Conservation (phyloP, 441 rosid genomes). For the Adansonia rubrostipa region DNA sequence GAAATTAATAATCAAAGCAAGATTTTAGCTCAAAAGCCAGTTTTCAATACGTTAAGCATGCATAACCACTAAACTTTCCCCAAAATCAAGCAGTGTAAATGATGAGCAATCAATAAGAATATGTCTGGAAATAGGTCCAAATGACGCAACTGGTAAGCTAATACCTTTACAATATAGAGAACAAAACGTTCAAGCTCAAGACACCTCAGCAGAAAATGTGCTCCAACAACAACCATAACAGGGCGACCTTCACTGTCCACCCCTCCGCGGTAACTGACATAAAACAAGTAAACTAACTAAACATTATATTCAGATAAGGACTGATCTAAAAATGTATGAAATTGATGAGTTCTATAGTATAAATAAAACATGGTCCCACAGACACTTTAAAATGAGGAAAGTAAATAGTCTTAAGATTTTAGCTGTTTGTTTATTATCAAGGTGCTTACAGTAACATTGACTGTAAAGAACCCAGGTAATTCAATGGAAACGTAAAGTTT, state of each 20-base stretch:
- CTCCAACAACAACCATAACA: constrained; percentile 98
- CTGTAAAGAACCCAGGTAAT: not conserved
- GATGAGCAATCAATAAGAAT: not conserved
- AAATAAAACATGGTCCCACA: constrained; percentile 13
- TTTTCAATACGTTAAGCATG: not conserved
- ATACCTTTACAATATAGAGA: constrained; percentile 79
- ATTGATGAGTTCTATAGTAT: constrained; percentile 16
- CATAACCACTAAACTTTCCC: constrained; percentile 2
- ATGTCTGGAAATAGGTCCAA: constrained; percentile 20
- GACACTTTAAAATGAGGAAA: not conserved
- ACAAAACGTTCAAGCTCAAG: constrained; percentile 93
- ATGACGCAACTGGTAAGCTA: constrained; percentile 23
- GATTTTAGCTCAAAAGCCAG: constrained; percentile 28
- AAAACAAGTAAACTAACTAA: constrained; percentile 32
- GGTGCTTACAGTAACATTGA: not conserved
- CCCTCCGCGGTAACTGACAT: constrained; percentile 92
- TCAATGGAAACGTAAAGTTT: not conserved
- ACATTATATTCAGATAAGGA: constrained; percentile 21
- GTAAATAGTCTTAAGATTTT: not conserved
- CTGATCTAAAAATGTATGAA: constrained; percentile 21
- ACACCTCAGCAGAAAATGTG: constrained; percentile 93
- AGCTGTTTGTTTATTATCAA: not conserved
- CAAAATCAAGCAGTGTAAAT: constrained; percentile 6
- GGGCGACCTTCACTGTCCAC: constrained; percentile 96
- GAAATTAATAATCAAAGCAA: constrained; percentile 39